Evolutionary conservation across 1,284 basidiomycete genomes (phyloP).

Genomic region (Ustilago nuda): DNA sequence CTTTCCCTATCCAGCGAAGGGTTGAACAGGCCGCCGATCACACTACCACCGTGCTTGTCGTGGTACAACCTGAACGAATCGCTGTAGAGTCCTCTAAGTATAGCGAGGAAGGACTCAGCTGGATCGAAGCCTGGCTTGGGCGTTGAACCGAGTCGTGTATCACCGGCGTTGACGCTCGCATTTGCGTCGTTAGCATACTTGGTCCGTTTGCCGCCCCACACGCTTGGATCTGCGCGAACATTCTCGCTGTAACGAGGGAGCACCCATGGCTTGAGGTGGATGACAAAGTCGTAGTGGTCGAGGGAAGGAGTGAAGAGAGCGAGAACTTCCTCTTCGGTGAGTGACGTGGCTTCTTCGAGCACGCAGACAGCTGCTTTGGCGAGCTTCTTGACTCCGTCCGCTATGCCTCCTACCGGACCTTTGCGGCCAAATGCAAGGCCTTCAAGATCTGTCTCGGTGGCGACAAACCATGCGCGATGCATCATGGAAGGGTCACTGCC

Average conservation of each 20-base stretch:
- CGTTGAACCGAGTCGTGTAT: constrained; percentile 59
- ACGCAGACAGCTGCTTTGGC: constrained; percentile 48
- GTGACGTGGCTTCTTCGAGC: constrained; percentile 56
- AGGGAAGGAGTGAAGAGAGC: constrained; percentile 84
- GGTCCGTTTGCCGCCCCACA: constrained; percentile 59
- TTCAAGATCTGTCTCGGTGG: constrained; percentile 81
- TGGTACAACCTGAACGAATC: constrained; percentile 87
- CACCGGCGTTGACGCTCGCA: constrained; percentile 7
- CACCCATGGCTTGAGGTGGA: constrained; percentile 78
- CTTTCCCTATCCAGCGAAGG: constrained; percentile 72
- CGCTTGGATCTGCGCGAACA: constrained; percentile 55
- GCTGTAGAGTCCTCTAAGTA: constrained; percentile 77
- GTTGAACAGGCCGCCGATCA: constrained; percentile 89
- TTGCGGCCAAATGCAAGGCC: constrained; percentile 79
- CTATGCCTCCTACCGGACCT: constrained; percentile 53
- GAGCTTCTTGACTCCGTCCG: constrained; percentile 58
- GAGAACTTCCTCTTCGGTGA: constrained; percentile 70
- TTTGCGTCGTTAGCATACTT: constrained; percentile 73
- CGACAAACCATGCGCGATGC: constrained; percentile 81
- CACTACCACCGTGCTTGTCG: constrained; percentile 81
- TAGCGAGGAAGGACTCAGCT: constrained; percentile 76
- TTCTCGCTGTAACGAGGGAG: constrained; percentile 78
- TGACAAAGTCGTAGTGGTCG: constrained; percentile 85
- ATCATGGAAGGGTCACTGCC: constrained; percentile 64
- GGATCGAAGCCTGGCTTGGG: constrained; percentile 77